Conservation (phyloP, 805 yeast species). For the Candida tammaniensis region DNA sequence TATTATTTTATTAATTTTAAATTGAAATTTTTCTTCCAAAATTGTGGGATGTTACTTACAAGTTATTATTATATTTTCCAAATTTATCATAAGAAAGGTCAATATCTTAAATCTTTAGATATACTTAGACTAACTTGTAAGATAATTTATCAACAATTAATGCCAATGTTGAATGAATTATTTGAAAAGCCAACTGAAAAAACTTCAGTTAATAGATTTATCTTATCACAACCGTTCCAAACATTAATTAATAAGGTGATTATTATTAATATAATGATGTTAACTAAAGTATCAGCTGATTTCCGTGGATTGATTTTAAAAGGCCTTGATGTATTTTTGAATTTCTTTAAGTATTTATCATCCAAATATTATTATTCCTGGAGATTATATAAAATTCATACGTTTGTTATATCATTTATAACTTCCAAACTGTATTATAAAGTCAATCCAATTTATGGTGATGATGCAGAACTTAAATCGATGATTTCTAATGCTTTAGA, state of each 20-base stretch:
- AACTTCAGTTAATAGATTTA: slow-evolving; percentile 2
- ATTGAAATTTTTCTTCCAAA: slow-evolving; percentile 7
- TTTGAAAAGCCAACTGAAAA: background rate
- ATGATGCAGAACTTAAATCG: background rate
- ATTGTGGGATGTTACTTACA: slow-evolving; percentile 1
- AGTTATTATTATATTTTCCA: slow-evolving; percentile 4
- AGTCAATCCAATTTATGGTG: background rate
- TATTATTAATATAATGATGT: slow-evolving; percentile 20
- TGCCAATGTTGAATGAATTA: slow-evolving; percentile 3
- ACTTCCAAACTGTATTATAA: background rate
- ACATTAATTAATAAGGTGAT: slow-evolving; percentile 37
- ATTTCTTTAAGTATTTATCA: slow-evolving; percentile 3
- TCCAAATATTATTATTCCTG: slow-evolving; percentile 7
- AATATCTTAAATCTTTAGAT: background rate
- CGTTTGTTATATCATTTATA: slow-evolving; percentile 2
- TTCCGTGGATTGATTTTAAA: slow-evolving; percentile 1
- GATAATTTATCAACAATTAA: slow-evolving; percentile 2
- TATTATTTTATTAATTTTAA: slow-evolving; percentile 8
- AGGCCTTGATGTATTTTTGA: slow-evolving; percentile 3
- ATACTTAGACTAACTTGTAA: slow-evolving; percentile 3
- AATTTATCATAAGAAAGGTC: slow-evolving; percentile 1
- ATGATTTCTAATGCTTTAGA: slow-evolving; percentile 1
- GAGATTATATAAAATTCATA: slow-evolving; percentile 9
- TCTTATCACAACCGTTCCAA: slow-evolving; percentile 24
- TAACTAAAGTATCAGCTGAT: slow-evolving; percentile 7